Percentiles rank a stretch among this genome's conserved stretches.
Conservation (phyloP, 2,329 filamentous ascomycete species). For the Fusarium nematophilum region DNA sequence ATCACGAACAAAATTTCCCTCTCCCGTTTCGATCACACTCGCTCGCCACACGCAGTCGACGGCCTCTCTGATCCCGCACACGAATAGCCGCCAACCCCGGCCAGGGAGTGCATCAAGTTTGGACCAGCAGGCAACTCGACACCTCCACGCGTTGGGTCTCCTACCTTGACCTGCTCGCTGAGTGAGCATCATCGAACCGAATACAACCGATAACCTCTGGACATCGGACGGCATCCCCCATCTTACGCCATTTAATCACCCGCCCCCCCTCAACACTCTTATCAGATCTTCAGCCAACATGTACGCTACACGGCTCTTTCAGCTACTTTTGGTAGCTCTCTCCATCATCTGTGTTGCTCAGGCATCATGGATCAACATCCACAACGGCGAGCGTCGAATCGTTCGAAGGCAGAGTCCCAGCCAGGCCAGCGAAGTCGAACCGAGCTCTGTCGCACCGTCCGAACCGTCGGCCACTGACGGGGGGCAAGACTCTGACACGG, state of each 20-base stretch:
- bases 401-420: slow-evolving; percentile 37
- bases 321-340: slow-evolving; percentile 62
- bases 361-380: slow-evolving; percentile 49
- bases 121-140: slow-evolving; percentile 5
- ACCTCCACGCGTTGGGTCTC: slow-evolving; percentile 11
- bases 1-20: slow-evolving; percentile 6
- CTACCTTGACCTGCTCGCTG: slow-evolving; percentile 5
- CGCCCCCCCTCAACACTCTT: background rate
- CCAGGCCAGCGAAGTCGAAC: slow-evolving; percentile 18
- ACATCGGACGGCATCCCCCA: slow-evolving; percentile 2
- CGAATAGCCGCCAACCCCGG: slow-evolving; percentile 3
- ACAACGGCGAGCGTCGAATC: slow-evolving; percentile 32
- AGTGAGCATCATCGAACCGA: slow-evolving; percentile 11
- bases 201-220: background rate
- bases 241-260: background rate
- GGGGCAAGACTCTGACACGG: slow-evolving; percentile 8
- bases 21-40: slow-evolving; percentile 7
- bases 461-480: slow-evolving; percentile 22
- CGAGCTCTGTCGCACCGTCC: slow-evolving; percentile 18
- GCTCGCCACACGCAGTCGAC: slow-evolving; percentile 10
- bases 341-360: slow-evolving; percentile 60
- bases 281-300: slow-evolving; percentile 48
- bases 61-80: slow-evolving; percentile 8
- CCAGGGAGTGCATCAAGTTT: slow-evolving; percentile 13
- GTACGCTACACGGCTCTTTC: slow-evolving; percentile 59